These are phyloP conservation scores for Trametes versicolor DNA, from an alignment of 1,284 basidiomycete species.

Conservation along the genomic window DNA sequence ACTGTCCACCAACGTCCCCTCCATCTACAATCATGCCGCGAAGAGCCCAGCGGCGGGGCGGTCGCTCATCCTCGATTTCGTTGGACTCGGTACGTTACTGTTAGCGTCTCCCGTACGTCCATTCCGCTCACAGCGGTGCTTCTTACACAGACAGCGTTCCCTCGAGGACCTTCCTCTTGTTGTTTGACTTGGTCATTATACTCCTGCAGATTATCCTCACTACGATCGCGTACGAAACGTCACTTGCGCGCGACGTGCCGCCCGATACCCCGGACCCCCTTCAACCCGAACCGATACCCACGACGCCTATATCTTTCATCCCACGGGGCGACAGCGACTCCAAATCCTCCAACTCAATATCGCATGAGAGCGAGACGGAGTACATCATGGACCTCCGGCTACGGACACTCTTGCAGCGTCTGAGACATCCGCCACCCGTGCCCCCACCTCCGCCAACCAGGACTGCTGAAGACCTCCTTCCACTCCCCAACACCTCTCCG, in stretches of 20 bases:
- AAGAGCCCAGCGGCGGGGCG: conserved; percentile 61
- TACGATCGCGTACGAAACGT: conserved; percentile 72
- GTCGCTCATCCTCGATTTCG: conserved; percentile 76
- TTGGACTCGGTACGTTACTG: conserved; percentile 71
- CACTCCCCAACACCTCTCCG: conserved; percentile 69
- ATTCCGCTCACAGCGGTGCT: too few relatives aligned
- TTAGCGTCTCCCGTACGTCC: background rate
- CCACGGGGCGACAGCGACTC: conserved; percentile 38
- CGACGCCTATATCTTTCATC: conserved; percentile 35
- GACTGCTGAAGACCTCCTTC: conserved; percentile 53
- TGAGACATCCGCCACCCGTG: conserved; percentile 61
- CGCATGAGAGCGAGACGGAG: conserved; percentile 42
- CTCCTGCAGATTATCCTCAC: conserved; percentile 69
- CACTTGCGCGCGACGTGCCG: conserved; percentile 46
- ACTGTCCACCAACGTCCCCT: conserved; percentile 63
- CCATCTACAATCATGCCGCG: conserved; percentile 67
- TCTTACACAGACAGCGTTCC: conserved; percentile 67
- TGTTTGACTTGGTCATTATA: conserved; percentile 73
- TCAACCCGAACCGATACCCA: conserved; percentile 39
- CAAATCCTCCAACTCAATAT: conserved; percentile 37
- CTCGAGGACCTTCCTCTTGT: conserved; percentile 68
- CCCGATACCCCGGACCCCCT: conserved; percentile 47
- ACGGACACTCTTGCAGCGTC: conserved; percentile 57
- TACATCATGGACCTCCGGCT: conserved; percentile 72
- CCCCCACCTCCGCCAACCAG: conserved; percentile 40